Base-by-base conservation (phyloP, 371 early-diverging fungal genomes). In the Mortierella sp. region DNA sequence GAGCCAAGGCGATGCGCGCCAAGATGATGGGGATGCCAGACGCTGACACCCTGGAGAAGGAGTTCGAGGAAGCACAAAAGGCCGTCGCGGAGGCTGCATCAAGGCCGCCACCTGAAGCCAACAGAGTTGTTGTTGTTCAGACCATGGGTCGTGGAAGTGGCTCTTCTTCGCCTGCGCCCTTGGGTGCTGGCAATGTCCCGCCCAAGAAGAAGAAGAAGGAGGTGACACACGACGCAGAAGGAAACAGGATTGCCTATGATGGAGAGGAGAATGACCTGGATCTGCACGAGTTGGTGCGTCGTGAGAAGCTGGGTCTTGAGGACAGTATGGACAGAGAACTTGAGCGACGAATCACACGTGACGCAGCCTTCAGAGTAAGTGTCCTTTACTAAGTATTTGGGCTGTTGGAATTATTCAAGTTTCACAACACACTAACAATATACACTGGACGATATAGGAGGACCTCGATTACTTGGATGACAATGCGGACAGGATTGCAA, bases 401-500 rank as follows among this genome's bases (percentile, higher is more conserved):
- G 26, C 19, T 61, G 34, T 16, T 59, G 28, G 1, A 5, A 34
- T 19, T 61, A 16, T 34, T 1, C 5, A 26, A n/a, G 14, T 13
- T 61, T 31, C 8, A 34, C 19, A 61, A 34, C 13, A 11, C 34
- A 61, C 37, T 61, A 16, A 61, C 61, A 31, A 16, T 0, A 3
- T 9, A 26, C 28, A 10, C 11, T 21, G 8, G 28, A 50, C 8
- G 3, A 4, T 9, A 9, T 88, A 92, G 89, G 92, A 94, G 81
- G 92, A 93, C 71, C 79, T 92, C n/a, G 98, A 98, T 73, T 97
- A 98, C 73, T 92, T 97, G 93, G 98, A 98, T 86, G 98, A 98
- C 26, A 92, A 95, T 37, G 92, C 94, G 2, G 97, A 97, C 78
- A 90, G 91, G n/a, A 90, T 98, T 75, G 93, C 96, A 0, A 84